phyloP scores from a whole-genome alignment of 1,284 basidiomycete species.

The Apiotrichum domesticum region DNA sequence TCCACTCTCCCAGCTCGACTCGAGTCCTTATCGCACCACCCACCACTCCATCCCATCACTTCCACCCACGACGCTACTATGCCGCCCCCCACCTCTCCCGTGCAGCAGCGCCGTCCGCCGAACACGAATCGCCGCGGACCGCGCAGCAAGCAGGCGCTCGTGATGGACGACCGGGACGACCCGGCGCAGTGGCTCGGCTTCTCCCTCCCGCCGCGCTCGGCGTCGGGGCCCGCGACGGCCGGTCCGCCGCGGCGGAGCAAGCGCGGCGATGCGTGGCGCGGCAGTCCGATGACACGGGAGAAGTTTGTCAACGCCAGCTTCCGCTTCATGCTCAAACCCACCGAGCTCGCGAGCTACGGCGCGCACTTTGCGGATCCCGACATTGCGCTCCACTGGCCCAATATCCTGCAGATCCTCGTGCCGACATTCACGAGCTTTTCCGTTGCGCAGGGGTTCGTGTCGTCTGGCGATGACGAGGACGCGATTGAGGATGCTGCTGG shows the following conservation, averaged over 20 bases:
- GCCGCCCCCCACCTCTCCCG: background rate
- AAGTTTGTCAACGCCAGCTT: slow-evolving; percentile 91
- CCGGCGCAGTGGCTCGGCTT: slow-evolving; percentile 60
- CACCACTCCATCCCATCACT: background rate
- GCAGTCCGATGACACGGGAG: slow-evolving; percentile 70
- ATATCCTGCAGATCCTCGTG: slow-evolving; percentile 91
- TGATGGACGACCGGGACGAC: slow-evolving; percentile 23
- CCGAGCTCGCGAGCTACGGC: slow-evolving; percentile 68
- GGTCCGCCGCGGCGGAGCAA: slow-evolving; percentile 61
- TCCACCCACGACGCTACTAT: background rate
- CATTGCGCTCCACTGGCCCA: slow-evolving; percentile 92
- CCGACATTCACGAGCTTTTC: slow-evolving; percentile 57
- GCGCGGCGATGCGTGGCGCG: slow-evolving; percentile 53
- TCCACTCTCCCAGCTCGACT: background rate
- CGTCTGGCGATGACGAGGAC: slow-evolving; percentile 24
- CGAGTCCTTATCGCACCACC: background rate
- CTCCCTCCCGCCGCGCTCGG: slow-evolving; percentile 62
- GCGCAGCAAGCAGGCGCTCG: slow-evolving; percentile 25
- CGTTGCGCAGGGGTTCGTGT: slow-evolving; percentile 44
- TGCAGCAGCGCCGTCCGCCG: slow-evolving; percentile 5
- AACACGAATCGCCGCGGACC: slow-evolving; percentile 1
- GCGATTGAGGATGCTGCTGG: slow-evolving; percentile 29
- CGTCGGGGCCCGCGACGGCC: slow-evolving; percentile 44
- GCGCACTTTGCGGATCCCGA: slow-evolving; percentile 93
- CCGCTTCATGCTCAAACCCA: slow-evolving; percentile 86